Evolutionary conservation across 768 basidiomycete genomes (phyloP), one percentile per base, ranked within the genome.

Genomic region (Naganishia antarctica): DNA sequence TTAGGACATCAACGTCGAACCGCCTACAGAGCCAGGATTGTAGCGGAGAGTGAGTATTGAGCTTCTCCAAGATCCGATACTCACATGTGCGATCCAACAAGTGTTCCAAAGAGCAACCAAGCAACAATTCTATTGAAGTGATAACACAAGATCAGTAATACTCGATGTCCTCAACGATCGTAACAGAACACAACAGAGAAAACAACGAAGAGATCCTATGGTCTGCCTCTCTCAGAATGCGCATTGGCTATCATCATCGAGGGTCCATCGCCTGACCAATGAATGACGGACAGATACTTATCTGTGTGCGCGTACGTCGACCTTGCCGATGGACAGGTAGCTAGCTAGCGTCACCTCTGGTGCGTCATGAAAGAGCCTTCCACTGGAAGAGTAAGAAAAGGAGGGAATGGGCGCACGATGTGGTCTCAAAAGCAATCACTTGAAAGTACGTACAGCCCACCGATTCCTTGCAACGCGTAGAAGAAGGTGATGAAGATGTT

Each of bases 241-340:
- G 45, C 15, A 46, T 46, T 7, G 18, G 45, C 45, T 46, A 25
- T 46, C 45, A 46, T 46, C 45, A 46, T 46, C 15, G 45, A 46
- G 45, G 45, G n/a, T 7, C 45, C n/a, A 9, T 18, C 15, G 9
- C 23, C 8, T 25, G 8, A 25, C 45, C 15, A 8, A 46, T 9
- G 45, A 46, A 46, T 8, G 45, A 46, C 45, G 45, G 23, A 46
- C 45, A 46, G 45, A 46, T 46, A 46, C 45, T 46, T n/a, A 46
- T 46, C 45, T 46, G 45, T 46, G 7, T 46, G 45, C 45, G 45
- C 45, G 45, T 46, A n/a, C 45, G 45, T 46, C 45, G 7, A 7
- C 8, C 45, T 7, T 18, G 18, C 45, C 18, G 18, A 37, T 37
- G 45, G 45, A 6, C 7, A n/a, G 45, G 7, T 6, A 46, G 45